Percentiles rank a stretch among this genome's conserved stretches.
phyloP scores from a whole-genome alignment of 2,329 filamentous ascomycete species.

The Colletotrichum paranaense region DNA sequence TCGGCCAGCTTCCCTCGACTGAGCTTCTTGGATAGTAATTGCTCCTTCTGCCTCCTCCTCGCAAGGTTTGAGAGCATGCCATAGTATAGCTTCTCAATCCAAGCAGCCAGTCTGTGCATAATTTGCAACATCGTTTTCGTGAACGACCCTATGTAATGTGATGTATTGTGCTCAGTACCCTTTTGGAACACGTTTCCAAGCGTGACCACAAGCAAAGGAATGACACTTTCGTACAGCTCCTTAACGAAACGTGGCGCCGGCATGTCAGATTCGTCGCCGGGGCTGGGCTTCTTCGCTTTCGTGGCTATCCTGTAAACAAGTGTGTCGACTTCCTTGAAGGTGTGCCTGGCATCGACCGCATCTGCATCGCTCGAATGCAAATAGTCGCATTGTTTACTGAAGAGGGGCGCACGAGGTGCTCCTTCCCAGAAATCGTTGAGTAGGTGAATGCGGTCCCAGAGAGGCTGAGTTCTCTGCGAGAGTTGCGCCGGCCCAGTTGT shows the following conservation, averaged over 20 bases:
- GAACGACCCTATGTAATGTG: constrained; percentile 9
- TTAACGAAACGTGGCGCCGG: constrained; percentile 1
- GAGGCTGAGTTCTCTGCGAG: constrained; percentile 2
- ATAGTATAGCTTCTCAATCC: constrained; percentile 7
- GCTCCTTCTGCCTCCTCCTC: constrained; percentile 7
- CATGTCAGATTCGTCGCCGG: constrained; percentile 1
- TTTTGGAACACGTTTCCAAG: constrained; percentile 18
- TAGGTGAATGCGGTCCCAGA: constrained; percentile 6
- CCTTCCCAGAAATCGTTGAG: constrained; percentile 12
- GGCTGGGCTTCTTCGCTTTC: not conserved
- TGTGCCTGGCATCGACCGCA: not conserved
- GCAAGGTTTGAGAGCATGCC: constrained; percentile 5
- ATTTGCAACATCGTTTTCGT: constrained; percentile 25
- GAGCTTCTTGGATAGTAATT: not conserved
- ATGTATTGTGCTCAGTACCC: not conserved
- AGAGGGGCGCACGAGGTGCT: constrained; percentile 13
- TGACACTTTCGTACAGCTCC: constrained; percentile 7
- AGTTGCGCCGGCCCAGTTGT: not conserved
- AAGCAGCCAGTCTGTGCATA: constrained; percentile 22
- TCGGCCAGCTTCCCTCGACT: constrained; percentile 4
- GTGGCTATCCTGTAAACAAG: not conserved
- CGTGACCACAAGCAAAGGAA: constrained; percentile 10
- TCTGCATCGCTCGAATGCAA: constrained; percentile 2
- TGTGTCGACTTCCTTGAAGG: not conserved
- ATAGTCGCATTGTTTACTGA: constrained; percentile 14